These are phyloP conservation scores for Candida sanyaensis DNA, from an alignment of 1,139 yeast species.

Conservation along the genomic window DNA sequence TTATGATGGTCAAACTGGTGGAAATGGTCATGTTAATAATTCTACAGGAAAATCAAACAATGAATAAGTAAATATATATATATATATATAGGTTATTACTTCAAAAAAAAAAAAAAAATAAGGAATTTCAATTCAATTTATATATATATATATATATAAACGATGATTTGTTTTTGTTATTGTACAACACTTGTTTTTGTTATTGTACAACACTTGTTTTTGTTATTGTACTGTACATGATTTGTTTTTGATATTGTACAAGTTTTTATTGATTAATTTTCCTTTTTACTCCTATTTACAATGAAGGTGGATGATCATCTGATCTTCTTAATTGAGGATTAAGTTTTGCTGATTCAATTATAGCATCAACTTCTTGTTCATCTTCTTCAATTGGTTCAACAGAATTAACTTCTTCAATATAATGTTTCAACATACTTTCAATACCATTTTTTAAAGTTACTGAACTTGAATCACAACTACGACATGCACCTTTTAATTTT, in stretches of 20 bases:
- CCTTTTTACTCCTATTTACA: slow-evolving; percentile 30
- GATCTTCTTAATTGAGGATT: slow-evolving; percentile 34
- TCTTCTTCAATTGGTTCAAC: slow-evolving; percentile 59
- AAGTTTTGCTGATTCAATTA: slow-evolving; percentile 28
- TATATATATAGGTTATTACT: slow-evolving; percentile 1
- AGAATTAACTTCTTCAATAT: slow-evolving; percentile 73
- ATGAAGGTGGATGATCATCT: slow-evolving; percentile 42
- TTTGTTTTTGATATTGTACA: neutral
- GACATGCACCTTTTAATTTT: slow-evolving; percentile 75
- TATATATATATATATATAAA: neutral
- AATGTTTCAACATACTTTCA: slow-evolving; percentile 78
- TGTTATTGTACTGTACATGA: too few species aligned
- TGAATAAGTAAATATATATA: slow-evolving; percentile 1
- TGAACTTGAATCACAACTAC: slow-evolving; percentile 75
- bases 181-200: too few species aligned
- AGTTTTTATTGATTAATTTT: neutral
- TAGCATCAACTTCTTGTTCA: slow-evolving; percentile 19
- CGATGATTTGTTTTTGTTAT: too few species aligned
- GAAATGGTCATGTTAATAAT: neutral
- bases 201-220: too few species aligned
- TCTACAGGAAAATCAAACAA: slow-evolving; percentile 2
- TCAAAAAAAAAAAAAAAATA: neutral
- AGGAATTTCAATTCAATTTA: neutral
- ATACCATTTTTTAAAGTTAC: slow-evolving; percentile 79
- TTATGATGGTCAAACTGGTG: slow-evolving; percentile 1